Percentiles rank a stretch among this genome's conserved stretches.
phyloP scores from a whole-genome alignment of 208 protist genomes.

The Crithidia thermophila region DNA sequence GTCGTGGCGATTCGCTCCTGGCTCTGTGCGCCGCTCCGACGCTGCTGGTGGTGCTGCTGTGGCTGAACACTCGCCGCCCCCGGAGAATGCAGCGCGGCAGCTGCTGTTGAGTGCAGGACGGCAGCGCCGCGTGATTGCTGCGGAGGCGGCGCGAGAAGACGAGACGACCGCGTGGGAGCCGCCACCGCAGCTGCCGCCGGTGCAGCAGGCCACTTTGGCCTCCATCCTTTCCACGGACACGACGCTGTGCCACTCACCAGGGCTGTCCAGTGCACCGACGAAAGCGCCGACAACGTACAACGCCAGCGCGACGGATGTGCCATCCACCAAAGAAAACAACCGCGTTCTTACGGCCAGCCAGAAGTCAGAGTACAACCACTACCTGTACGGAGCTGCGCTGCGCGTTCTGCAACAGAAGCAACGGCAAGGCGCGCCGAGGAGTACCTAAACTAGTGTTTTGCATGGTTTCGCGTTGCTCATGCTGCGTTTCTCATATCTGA shows the following conservation, averaged over 20 bases:
- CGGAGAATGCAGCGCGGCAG: background rate
- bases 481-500: too few species aligned
- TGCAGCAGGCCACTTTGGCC: background rate
- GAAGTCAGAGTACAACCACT: slow-evolving; percentile 45
- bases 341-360: slow-evolving; percentile 37
- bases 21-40: background rate
- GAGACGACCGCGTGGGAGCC: background rate
- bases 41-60: too few species aligned
- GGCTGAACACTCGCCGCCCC: too few species aligned
- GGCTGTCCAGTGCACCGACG: background rate
- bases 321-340: background rate
- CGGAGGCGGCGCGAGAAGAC: background rate
- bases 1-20: background rate
- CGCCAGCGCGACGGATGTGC: background rate
- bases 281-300: slow-evolving; percentile 14
- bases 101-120: slow-evolving; percentile 6
- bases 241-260: background rate
- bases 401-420: slow-evolving; percentile 28
- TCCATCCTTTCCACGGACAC: background rate
- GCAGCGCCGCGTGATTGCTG: background rate
- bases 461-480: too few species aligned
- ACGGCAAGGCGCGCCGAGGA: too few species aligned
- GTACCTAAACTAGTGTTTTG: too few species aligned
- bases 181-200: background rate
- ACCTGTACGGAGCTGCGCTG: slow-evolving; percentile 50